phyloP scores from a whole-genome alignment of 495 filamentous ascomycete species.

The Penicillium cataractarum region DNA sequence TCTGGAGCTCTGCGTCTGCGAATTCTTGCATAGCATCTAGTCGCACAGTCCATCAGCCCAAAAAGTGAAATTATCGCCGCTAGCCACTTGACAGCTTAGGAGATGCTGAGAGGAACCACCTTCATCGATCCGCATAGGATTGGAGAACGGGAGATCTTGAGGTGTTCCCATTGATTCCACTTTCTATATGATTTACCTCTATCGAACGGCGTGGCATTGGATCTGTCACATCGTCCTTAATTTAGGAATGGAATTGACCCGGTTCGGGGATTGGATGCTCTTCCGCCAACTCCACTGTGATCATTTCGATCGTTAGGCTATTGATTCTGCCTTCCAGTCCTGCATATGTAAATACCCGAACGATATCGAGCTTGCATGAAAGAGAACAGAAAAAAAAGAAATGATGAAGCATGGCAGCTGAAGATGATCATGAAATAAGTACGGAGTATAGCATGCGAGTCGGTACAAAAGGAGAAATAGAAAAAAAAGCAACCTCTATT shows the following conservation, averaged over 20 bases:
- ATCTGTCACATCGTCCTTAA: conserved; percentile 10
- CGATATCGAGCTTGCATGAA: not conserved
- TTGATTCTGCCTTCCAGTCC: conserved; percentile 12
- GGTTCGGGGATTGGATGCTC: not conserved
- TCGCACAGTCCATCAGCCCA: not conserved
- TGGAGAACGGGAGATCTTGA: not conserved
- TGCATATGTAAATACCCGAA: conserved; percentile 13
- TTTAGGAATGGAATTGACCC: not conserved
- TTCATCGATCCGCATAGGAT: not conserved
- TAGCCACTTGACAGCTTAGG: not conserved
- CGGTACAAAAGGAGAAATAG: not conserved
- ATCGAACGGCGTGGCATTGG: not conserved
- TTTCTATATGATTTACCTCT: not conserved
- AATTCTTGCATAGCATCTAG: not conserved
- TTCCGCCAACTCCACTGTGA: conserved; percentile 6
- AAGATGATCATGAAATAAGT: not conserved
- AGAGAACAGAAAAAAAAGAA: not conserved
- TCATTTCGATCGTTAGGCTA: conserved; percentile 6
- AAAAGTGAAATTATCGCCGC: not conserved
- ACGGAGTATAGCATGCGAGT: not conserved
- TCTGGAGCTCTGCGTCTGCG: not conserved
- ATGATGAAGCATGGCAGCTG: not conserved
- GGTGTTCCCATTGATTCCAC: not conserved
- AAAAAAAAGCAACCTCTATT: not conserved
- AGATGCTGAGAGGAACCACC: not conserved